phyloP scores from a whole-genome alignment of 345 rosid genomes.

The Hibiscus syriacus region DNA sequence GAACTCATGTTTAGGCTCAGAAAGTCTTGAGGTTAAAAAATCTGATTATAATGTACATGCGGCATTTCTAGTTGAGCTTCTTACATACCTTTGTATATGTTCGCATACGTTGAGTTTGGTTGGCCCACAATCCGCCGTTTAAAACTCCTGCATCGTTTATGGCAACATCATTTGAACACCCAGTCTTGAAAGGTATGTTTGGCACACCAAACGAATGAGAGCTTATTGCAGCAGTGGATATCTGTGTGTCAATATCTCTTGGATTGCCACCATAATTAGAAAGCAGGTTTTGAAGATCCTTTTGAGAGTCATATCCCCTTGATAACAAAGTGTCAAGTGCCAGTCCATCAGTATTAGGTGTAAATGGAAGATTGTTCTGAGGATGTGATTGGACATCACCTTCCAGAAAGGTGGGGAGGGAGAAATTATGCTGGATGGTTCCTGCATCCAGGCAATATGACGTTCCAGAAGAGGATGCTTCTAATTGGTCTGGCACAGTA shows the following conservation, averaged over 20 bases:
- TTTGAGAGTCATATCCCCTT: slow-evolving; percentile 84
- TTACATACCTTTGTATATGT: slow-evolving; percentile 63
- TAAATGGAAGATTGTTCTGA: slow-evolving; percentile 53
- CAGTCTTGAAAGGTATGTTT: slow-evolving; percentile 60
- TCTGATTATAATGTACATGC: not conserved
- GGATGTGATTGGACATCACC: slow-evolving; percentile 68
- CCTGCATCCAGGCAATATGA: slow-evolving; percentile 81
- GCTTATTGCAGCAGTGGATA: slow-evolving; percentile 79
- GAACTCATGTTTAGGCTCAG: not conserved
- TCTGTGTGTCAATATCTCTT: slow-evolving; percentile 82
- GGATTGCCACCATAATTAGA: slow-evolving; percentile 65
- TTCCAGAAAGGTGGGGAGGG: slow-evolving; percentile 68
- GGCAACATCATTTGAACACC: slow-evolving; percentile 20
- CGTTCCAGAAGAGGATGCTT: slow-evolving; percentile 89
- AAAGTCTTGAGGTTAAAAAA: not conserved
- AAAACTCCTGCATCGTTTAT: not conserved
- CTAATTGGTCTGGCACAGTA: slow-evolving; percentile 62
- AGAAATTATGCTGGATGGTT: slow-evolving; percentile 61
- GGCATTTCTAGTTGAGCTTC: not conserved
- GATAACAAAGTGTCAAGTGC: slow-evolving; percentile 73
- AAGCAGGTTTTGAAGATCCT: slow-evolving; percentile 92
- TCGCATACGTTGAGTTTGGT: slow-evolving; percentile 83
- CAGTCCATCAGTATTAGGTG: slow-evolving; percentile 54
- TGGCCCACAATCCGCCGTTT: slow-evolving; percentile 37
- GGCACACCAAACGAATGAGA: slow-evolving; percentile 90